Conservation (phyloP, 2,329 filamentous ascomycete genomes). For the Stagonosporopsis vannaccii region DNA sequence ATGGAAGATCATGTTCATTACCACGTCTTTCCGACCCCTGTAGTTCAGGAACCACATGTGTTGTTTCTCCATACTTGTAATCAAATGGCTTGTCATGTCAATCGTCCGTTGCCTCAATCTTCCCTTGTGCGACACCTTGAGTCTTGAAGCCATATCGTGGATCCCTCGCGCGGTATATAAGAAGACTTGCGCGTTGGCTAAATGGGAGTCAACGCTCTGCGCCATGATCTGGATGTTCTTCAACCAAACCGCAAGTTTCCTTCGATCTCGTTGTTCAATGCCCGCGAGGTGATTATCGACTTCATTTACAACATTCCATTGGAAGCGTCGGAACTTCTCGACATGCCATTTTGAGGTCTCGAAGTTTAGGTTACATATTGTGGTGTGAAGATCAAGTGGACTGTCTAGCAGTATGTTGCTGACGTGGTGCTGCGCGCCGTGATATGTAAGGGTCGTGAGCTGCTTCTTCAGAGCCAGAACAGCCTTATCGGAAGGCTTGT, state of each 20-base stretch:
- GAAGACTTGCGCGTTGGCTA: constrained; percentile 38
- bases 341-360: constrained; percentile 26
- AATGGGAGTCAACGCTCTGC: constrained; percentile 36
- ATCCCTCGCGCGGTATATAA: constrained; percentile 33
- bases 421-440: constrained; percentile 15
- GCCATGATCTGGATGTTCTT: constrained; percentile 42
- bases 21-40: constrained; percentile 26
- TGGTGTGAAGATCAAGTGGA: constrained; percentile 19
- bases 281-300: constrained; percentile 28
- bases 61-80: constrained; percentile 38
- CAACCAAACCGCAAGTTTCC: not conserved
- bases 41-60: constrained; percentile 31
- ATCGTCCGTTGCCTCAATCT: constrained; percentile 8
- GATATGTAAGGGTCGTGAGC: not conserved
- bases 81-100: constrained; percentile 36
- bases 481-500: constrained; percentile 18
- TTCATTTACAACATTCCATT: constrained; percentile 21
- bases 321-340: constrained; percentile 19
- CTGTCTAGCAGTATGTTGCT: constrained; percentile 20
- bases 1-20: constrained; percentile 29
- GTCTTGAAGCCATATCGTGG: constrained; percentile 20
- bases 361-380: constrained; percentile 21
- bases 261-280: constrained; percentile 7
- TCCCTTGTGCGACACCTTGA: constrained; percentile 7
- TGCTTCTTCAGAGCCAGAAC: constrained; percentile 13